phyloP scores from a whole-genome alignment of 2,329 filamentous ascomycete species.

The Fusarium domesticum region DNA sequence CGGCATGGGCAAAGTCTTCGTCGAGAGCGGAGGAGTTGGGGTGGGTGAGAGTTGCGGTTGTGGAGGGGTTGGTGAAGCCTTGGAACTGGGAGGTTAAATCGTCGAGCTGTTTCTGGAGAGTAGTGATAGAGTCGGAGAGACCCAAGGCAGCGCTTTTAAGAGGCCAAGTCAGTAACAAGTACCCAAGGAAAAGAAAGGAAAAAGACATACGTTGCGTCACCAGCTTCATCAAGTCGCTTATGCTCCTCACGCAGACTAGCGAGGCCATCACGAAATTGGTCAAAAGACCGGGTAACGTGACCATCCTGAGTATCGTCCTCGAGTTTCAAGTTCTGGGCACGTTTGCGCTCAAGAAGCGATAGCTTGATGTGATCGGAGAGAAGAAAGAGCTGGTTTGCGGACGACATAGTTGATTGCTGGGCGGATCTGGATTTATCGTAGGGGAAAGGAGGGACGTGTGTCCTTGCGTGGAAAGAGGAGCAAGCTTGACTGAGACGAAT shows the following conservation, averaged over 20 bases:
- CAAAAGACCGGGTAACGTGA: constrained; percentile 83
- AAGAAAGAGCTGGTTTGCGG: constrained; percentile 77
- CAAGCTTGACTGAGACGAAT: neutral
- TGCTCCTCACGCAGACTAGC: constrained; percentile 64
- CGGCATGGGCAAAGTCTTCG: constrained; percentile 62
- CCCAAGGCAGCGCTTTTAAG: constrained; percentile 43
- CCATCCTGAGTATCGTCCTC: constrained; percentile 79
- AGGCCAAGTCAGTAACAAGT: neutral
- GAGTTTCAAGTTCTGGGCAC: constrained; percentile 76
- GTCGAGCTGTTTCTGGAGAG: constrained; percentile 69
- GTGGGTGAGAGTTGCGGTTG: constrained; percentile 51
- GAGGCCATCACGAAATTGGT: constrained; percentile 80
- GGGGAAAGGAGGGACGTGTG: neutral
- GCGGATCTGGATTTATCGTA: no score
- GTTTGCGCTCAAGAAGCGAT: constrained; percentile 86
- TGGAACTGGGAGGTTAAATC: constrained; percentile 80
- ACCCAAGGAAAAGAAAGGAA: constrained; percentile 1
- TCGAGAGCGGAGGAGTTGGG: constrained; percentile 64
- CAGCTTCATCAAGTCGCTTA: constrained; percentile 59
- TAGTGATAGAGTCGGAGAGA: constrained; percentile 62
- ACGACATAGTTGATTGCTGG: constrained; percentile 36
- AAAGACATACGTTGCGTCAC: constrained; percentile 57
- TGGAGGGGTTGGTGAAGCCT: constrained; percentile 54
- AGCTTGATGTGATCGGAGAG: constrained; percentile 97
- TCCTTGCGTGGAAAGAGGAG: neutral